phyloP scores from a whole-genome alignment of 2,329 filamentous ascomycete genomes.

The Diplodia mutila region DNA sequence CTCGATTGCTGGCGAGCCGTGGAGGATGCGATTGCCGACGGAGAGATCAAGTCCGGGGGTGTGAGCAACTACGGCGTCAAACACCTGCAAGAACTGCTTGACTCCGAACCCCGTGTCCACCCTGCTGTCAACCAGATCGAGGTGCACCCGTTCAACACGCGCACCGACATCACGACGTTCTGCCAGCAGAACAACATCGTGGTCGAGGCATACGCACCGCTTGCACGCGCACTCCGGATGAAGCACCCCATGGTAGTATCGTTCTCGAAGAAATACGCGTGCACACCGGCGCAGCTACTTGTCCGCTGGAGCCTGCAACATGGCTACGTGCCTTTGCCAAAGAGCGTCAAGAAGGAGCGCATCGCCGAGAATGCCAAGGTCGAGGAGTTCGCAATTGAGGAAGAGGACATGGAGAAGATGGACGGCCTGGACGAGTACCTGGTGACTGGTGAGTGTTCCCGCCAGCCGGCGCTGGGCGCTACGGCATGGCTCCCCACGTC shows the following conservation, averaged over 20 bases:
- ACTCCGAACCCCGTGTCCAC: constrained; percentile 61
- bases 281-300: constrained; percentile 73
- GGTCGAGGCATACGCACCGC: constrained; percentile 79
- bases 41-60: constrained; percentile 71
- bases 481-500: constrained; percentile 21
- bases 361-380: constrained; percentile 69
- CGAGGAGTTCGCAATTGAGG: constrained; percentile 62
- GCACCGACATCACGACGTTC: constrained; percentile 66
- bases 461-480: not conserved
- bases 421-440: constrained; percentile 71
- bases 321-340: constrained; percentile 72
- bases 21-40: constrained; percentile 73
- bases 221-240: constrained; percentile 73
- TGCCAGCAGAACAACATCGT: constrained; percentile 69
- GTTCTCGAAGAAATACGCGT: constrained; percentile 69
- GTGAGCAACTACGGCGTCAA: constrained; percentile 79
- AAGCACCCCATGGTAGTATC: constrained; percentile 64
- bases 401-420: constrained; percentile 65
- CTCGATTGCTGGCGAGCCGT: constrained; percentile 76
- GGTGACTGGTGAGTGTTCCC: constrained; percentile 65
- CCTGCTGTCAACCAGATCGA: constrained; percentile 76
- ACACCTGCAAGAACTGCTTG: constrained; percentile 73
- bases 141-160: constrained; percentile 81
- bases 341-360: constrained; percentile 66
- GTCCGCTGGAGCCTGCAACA: constrained; percentile 80